A percentile compares a stretch with the other conserved stretches of the same genome.
These are phyloP conservation scores for Rusavskia elegans DNA, from an alignment of 495 filamentous ascomycete species.

Conservation along the genomic window DNA sequence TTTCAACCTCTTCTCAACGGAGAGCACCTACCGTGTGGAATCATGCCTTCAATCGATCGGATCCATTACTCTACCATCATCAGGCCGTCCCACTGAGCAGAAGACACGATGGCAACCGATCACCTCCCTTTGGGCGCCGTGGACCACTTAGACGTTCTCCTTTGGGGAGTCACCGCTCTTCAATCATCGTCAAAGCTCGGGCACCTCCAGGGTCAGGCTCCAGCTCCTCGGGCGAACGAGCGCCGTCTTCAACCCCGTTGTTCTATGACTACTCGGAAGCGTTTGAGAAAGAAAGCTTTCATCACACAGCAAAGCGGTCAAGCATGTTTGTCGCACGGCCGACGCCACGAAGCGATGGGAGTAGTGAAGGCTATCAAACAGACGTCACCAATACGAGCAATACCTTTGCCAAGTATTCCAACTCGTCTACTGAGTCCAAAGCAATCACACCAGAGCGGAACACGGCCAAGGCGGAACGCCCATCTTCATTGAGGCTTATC, in stretches of 20 bases:
- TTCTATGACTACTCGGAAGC: conserved; percentile 18
- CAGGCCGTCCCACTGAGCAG: neutral
- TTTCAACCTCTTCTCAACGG: conserved; percentile 6
- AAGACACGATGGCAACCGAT: neutral
- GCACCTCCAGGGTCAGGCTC: neutral
- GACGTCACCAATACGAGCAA: neutral
- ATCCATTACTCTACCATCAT: conserved; percentile 7
- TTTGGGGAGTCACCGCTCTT: neutral
- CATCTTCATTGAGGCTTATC: neutral
- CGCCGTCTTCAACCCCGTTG: conserved; percentile 5
- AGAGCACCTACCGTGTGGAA: conserved; percentile 5
- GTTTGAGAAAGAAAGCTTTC: conserved; percentile 7
- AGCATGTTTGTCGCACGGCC: neutral
- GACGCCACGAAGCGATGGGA: neutral
- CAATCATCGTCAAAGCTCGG: neutral
- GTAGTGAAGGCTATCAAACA: conserved; percentile 1
- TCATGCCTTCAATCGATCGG: conserved; percentile 8
- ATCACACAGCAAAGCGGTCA: conserved; percentile 1
- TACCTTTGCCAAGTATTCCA: neutral
- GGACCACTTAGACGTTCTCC: neutral
- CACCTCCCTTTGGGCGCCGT: conserved; percentile 3
- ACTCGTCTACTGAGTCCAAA: neutral
- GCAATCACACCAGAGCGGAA: neutral
- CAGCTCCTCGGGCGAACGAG: neutral
- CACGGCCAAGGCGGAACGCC: neutral